Percentiles rank a stretch among this genome's conserved stretches.
Conservation (phyloP, 1,139 yeast species). For the Saccharomycopsis hybrid region DNA sequence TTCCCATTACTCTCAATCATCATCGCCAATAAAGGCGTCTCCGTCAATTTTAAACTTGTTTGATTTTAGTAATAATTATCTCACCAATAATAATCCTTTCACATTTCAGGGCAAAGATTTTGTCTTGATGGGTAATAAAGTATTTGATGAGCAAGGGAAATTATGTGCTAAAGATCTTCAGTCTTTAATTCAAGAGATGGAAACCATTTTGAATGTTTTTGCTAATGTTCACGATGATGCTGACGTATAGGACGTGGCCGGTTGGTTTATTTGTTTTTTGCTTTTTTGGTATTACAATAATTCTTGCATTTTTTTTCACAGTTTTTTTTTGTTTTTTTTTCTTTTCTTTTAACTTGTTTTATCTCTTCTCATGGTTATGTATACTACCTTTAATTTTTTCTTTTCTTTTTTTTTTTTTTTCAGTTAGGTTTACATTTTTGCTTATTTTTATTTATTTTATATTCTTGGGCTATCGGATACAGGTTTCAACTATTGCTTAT, state of each 20-base stretch:
- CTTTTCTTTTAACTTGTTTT: no score
- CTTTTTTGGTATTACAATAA: no score
- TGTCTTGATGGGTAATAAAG: conserved; percentile 8
- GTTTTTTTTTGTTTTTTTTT: no score
- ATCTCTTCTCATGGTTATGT: no score
- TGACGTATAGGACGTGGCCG: neutral
- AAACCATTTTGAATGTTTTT: conserved; percentile 1
- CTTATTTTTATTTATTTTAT: no score
- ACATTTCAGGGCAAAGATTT: conserved; percentile 16
- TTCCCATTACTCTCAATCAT: neutral
- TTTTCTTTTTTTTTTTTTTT: no score
- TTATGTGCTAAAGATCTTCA: neutral
- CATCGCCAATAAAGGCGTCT: conserved; percentile 8
- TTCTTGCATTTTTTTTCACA: no score
- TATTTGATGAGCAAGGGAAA: conserved; percentile 13
- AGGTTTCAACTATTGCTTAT: no score
- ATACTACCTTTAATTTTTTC: no score
- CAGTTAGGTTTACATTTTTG: no score
- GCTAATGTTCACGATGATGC: conserved; percentile 8
- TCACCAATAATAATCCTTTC: conserved; percentile 15
- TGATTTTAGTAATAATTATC: conserved; percentile 8
- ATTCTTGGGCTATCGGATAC: no score
- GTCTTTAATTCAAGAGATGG: conserved; percentile 1
- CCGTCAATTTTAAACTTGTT: conserved; percentile 11
- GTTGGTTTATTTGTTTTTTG: neutral